These are phyloP conservation scores for Artomyces pyxidatus DNA, from an alignment of 768 basidiomycete genomes.

Conservation along the genomic window DNA sequence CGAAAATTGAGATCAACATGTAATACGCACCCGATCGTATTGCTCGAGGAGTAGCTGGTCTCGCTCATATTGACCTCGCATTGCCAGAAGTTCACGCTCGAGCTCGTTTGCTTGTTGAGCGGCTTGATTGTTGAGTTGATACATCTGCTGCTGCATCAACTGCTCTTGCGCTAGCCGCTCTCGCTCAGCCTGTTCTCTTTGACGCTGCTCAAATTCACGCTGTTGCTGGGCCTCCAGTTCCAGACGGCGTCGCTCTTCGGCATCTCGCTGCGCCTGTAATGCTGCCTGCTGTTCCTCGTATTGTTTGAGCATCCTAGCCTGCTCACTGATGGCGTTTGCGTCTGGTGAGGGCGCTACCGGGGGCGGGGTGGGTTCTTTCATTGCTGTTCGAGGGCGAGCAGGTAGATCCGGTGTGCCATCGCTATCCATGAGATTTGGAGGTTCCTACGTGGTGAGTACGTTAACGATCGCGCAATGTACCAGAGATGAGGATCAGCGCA, in stretches of 20 bases:
- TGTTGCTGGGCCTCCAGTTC: slow-evolving; percentile 76
- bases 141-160: slow-evolving; percentile 73
- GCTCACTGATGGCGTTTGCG: slow-evolving; percentile 72
- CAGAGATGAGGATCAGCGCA: slow-evolving; percentile 25
- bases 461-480: not conserved
- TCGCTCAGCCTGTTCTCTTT: slow-evolving; percentile 78
- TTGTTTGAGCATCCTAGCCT: slow-evolving; percentile 89
- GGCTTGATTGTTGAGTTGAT: slow-evolving; percentile 72
- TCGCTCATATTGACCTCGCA: slow-evolving; percentile 96
- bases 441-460: slow-evolving; percentile 70
- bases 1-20: not conserved
- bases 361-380: slow-evolving; percentile 54
- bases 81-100: slow-evolving; percentile 82
- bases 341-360: slow-evolving; percentile 66
- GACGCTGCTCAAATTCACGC: slow-evolving; percentile 83
- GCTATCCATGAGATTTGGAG: slow-evolving; percentile 85
- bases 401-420: slow-evolving; percentile 84
- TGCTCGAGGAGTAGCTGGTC: slow-evolving; percentile 97
- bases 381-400: slow-evolving; percentile 57
- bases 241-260: slow-evolving; percentile 72
- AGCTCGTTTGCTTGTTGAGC: slow-evolving; percentile 72
- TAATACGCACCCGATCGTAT: slow-evolving; percentile 75
- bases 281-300: slow-evolving; percentile 95
- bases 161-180: slow-evolving; percentile 88
- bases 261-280: slow-evolving; percentile 70